These are phyloP conservation scores for Phialocephala sp. DNA, from an alignment of 2,329 filamentous ascomycete genomes.

Conservation along the genomic window DNA sequence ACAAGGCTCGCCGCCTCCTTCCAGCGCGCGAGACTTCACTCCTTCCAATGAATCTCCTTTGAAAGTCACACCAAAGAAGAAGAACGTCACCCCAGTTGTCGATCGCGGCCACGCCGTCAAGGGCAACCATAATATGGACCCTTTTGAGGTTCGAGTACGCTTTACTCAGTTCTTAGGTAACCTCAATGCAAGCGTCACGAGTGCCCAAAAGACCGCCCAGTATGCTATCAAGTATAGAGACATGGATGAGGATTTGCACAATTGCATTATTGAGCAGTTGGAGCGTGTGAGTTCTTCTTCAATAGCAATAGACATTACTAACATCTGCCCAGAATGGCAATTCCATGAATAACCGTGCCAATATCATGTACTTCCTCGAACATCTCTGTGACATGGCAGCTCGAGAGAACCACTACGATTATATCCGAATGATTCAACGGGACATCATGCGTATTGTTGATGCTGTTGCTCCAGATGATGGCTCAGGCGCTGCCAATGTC, in stretches of 20 bases:
- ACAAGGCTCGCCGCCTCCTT: constrained; percentile 2
- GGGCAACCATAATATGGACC: constrained; percentile 55
- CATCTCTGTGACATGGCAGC: constrained; percentile 75
- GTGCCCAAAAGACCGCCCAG: constrained; percentile 88
- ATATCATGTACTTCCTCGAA: constrained; percentile 99
- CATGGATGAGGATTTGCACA: constrained; percentile 96
- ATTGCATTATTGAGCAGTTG: constrained; percentile 94
- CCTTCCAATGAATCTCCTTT: neutral
- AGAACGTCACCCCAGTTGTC: neutral
- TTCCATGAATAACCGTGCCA: constrained; percentile 95
- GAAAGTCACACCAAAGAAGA: neutral
- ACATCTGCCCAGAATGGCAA: constrained; percentile 56
- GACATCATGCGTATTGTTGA: constrained; percentile 93
- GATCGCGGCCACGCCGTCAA: neutral
- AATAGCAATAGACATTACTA: neutral
- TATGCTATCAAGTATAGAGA: constrained; percentile 95
- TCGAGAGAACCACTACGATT: constrained; percentile 75
- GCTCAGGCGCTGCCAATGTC: constrained; percentile 89
- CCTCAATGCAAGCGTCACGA: constrained; percentile 87
- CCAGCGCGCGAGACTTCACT: neutral
- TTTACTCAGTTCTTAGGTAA: constrained; percentile 91
- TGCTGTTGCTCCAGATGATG: constrained; percentile 85
- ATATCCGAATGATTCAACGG: constrained; percentile 91
- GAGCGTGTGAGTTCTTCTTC: constrained; percentile 67
- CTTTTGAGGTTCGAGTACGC: constrained; percentile 97